Percentiles rank a stretch among this genome's conserved stretches.
These are phyloP conservation scores for Nothomitra cinnamomea DNA, from an alignment of 2,329 filamentous ascomycete genomes.

Conservation along the genomic window DNA sequence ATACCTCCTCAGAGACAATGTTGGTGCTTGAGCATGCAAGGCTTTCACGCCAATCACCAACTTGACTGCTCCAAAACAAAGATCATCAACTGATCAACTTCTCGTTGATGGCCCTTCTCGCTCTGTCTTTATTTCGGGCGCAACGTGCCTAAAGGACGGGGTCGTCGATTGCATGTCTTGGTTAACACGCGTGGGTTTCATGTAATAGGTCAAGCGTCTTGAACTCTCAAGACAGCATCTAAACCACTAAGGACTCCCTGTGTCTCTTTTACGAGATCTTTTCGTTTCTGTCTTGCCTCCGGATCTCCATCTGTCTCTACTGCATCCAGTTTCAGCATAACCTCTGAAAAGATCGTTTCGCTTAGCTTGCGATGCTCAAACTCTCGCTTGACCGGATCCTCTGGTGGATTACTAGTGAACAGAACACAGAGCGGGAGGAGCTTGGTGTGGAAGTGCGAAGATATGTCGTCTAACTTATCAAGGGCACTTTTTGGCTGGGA, in stretches of 20 bases:
- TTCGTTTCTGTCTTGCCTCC: conserved; percentile 47
- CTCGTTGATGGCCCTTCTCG: too few species aligned
- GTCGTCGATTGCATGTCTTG: too few species aligned
- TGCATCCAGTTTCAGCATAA: conserved; percentile 59
- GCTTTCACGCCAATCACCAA: too few species aligned
- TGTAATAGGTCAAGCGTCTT: not conserved
- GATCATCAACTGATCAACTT: too few species aligned
- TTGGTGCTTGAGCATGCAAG: too few species aligned
- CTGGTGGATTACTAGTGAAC: conserved; percentile 45
- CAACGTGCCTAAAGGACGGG: too few species aligned
- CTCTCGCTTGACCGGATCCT: conserved; percentile 46
- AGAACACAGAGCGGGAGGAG: conserved; percentile 48
- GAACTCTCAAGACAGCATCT: conserved; percentile 28
- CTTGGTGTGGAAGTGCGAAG: conserved; percentile 43
- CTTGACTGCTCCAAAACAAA: too few species aligned
- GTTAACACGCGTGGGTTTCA: too few species aligned
- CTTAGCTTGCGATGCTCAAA: conserved; percentile 61
- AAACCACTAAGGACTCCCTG: conserved; percentile 49
- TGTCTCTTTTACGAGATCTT: conserved; percentile 55
- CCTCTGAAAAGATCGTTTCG: conserved; percentile 60
- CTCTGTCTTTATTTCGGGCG: too few species aligned
- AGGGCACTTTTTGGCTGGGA: conserved; percentile 3
- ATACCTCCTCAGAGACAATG: not conserved
- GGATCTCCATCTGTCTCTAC: conserved; percentile 56
- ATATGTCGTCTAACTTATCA: conserved; percentile 43